These are phyloP conservation scores for Lactarius pseudohatsudake DNA, from an alignment of 768 basidiomycete genomes.

Conservation along the genomic window DNA sequence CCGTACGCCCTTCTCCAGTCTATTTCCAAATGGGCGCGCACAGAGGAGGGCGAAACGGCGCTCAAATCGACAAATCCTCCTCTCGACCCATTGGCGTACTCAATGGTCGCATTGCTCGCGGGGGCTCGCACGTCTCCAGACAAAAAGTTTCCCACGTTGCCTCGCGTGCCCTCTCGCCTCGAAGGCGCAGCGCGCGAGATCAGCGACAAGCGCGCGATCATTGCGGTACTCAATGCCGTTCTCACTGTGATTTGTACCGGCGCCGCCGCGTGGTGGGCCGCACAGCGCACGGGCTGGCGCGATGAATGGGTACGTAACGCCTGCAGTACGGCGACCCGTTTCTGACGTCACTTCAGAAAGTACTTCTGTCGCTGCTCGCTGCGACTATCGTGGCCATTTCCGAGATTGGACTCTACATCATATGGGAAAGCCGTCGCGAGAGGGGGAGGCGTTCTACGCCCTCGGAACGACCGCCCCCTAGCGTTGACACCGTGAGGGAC, in stretches of 20 bases:
- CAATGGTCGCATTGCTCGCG: slow-evolving; percentile 74
- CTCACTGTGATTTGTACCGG: slow-evolving; percentile 68
- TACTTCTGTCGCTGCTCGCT: slow-evolving; percentile 58
- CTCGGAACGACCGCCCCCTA: not conserved
- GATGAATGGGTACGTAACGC: slow-evolving; percentile 68
- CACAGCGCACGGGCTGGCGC: slow-evolving; percentile 59
- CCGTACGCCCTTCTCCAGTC: slow-evolving; percentile 58
- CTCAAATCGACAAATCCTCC: slow-evolving; percentile 43
- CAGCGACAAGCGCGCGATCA: slow-evolving; percentile 64
- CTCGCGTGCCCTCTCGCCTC: slow-evolving; percentile 48
- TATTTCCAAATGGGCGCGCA: slow-evolving; percentile 69
- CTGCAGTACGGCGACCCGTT: slow-evolving; percentile 5
- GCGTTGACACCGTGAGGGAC: not conserved
- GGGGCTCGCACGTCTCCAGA: slow-evolving; percentile 79
- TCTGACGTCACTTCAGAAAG: slow-evolving; percentile 38
- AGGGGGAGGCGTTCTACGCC: not conserved
- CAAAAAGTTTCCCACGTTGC: slow-evolving; percentile 53
- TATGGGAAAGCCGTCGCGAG: slow-evolving; percentile 57
- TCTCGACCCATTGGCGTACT: slow-evolving; percentile 55
- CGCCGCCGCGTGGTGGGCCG: slow-evolving; percentile 71
- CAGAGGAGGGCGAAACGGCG: slow-evolving; percentile 43
- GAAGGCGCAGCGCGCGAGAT: slow-evolving; percentile 46
- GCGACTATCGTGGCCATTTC: slow-evolving; percentile 68
- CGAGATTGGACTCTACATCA: slow-evolving; percentile 68
- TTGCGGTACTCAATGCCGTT: slow-evolving; percentile 67